Conservation (phyloP, 345 rosid species). For the Erodium maritimum region DNA sequence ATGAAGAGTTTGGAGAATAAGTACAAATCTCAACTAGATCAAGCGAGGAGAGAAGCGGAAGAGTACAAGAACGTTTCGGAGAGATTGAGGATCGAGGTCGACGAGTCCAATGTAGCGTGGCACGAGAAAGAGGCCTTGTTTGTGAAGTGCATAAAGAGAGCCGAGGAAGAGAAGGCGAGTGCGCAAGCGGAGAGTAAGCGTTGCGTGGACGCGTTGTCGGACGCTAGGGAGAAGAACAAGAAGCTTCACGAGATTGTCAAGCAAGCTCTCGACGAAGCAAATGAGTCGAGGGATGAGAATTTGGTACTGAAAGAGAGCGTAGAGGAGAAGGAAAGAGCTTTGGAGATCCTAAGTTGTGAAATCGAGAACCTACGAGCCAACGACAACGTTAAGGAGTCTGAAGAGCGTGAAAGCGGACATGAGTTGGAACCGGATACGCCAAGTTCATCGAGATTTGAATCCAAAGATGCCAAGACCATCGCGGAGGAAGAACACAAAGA, state of each 20-base stretch:
- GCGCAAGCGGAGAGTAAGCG: constrained; percentile 36
- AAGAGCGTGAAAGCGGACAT: constrained; percentile 16
- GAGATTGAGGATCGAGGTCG: constrained; percentile 63
- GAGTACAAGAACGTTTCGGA: constrained; percentile 41
- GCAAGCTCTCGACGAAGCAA: constrained; percentile 80
- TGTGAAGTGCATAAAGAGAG: constrained; percentile 48
- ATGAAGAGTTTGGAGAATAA: constrained; percentile 22
- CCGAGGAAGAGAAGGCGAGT: constrained; percentile 54
- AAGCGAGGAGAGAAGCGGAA: constrained; percentile 45
- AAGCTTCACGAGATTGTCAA: constrained; percentile 69
- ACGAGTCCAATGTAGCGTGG: constrained; percentile 69
- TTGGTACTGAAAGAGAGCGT: constrained; percentile 25
- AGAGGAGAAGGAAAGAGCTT: constrained; percentile 24
- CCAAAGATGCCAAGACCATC: too few species aligned
- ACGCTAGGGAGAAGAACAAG: constrained; percentile 50
- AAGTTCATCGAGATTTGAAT: too few species aligned
- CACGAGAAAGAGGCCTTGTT: constrained; percentile 64
- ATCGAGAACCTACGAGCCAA: constrained; percentile 42
- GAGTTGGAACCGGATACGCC: too few species aligned
- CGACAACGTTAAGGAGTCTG: constrained; percentile 51
- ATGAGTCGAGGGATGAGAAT: constrained; percentile 73
- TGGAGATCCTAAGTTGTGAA: constrained; percentile 44
- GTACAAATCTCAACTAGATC: constrained; percentile 17
- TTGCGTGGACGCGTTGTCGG: constrained; percentile 32
- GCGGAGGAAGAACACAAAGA: too few species aligned